These are phyloP conservation scores for Corrigiola litoralis DNA, from an alignment of 179 eudicot species.

Conservation along the genomic window DNA sequence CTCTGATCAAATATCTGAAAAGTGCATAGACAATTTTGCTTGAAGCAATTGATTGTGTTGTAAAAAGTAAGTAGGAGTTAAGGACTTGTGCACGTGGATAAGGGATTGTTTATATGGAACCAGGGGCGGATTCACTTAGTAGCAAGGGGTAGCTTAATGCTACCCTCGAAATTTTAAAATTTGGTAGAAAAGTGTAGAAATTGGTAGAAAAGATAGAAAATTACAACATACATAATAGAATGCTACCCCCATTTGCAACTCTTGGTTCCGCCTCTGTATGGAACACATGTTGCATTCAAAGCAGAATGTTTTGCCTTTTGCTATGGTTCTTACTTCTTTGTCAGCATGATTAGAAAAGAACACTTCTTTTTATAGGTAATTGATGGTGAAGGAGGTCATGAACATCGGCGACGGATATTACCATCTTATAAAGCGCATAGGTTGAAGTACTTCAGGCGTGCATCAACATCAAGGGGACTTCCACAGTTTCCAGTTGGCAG, in stretches of 20 bases:
- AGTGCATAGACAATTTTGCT: too few species aligned
- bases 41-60: too few species aligned
- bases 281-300: background rate
- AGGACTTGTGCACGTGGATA: background rate
- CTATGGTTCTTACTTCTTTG: background rate
- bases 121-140: too few species aligned
- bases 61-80: too few species aligned
- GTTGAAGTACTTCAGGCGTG: constrained; percentile 37
- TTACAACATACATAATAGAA: too few species aligned
- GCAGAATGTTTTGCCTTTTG: background rate
- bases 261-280: too few species aligned
- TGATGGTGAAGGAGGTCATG: constrained; percentile 86
- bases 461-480: constrained; percentile 26
- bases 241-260: too few species aligned
- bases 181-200: too few species aligned
- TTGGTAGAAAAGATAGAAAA: too few species aligned
- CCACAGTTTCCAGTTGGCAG: constrained; percentile 35
- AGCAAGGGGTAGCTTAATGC: too few species aligned
- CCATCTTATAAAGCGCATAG: constrained; percentile 90
- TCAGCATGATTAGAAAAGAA: constrained; percentile 3
- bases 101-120: background rate
- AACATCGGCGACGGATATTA: constrained; percentile 56
- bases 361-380: constrained; percentile 45
- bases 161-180: too few species aligned
- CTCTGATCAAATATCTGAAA: too few species aligned